A percentile compares a stretch with the other conserved stretches of the same genome.
Conservation (phyloP, 2,329 filamentous ascomycete genomes). For the Diaporthe sp. region DNA sequence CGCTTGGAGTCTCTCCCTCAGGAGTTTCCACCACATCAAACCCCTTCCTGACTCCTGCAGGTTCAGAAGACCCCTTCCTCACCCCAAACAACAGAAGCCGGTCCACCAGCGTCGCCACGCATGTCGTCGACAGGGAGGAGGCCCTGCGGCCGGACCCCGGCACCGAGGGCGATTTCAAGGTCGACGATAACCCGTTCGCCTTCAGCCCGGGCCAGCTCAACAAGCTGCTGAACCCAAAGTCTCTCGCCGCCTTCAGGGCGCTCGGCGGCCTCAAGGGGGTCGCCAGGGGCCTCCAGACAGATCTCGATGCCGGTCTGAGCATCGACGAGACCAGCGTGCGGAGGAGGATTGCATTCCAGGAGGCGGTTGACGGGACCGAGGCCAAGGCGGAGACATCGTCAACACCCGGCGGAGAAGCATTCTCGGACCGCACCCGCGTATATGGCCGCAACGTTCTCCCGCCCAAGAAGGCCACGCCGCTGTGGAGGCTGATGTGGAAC, state of each 20-base stretch:
- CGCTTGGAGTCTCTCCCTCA: slow-evolving; percentile 27
- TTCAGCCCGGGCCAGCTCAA: slow-evolving; percentile 77
- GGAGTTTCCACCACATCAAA: slow-evolving; percentile 30
- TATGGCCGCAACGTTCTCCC: slow-evolving; percentile 71
- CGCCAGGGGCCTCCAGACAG: slow-evolving; percentile 77
- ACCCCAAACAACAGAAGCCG: slow-evolving; percentile 28
- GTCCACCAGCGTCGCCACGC: slow-evolving; percentile 21
- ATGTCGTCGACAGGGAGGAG: slow-evolving; percentile 51
- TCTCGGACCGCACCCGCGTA: slow-evolving; percentile 66
- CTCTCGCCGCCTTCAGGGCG: slow-evolving; percentile 75
- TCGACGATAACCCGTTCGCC: slow-evolving; percentile 75
- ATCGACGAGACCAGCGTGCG: slow-evolving; percentile 66
- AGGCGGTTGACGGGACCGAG: slow-evolving; percentile 37
- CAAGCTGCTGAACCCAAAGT: slow-evolving; percentile 85
- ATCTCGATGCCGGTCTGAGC: slow-evolving; percentile 72
- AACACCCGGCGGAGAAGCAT: slow-evolving; percentile 37
- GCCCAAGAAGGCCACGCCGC: slow-evolving; percentile 67
- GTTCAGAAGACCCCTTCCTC: slow-evolving; percentile 27
- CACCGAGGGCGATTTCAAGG: slow-evolving; percentile 73
- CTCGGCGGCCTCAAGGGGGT: slow-evolving; percentile 77
- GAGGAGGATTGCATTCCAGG: slow-evolving; percentile 44
- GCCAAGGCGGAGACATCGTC: slow-evolving; percentile 34
- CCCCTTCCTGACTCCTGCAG: slow-evolving; percentile 33
- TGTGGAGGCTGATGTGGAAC: slow-evolving; percentile 72
- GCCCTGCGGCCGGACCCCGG: slow-evolving; percentile 75